Conservation (phyloP, 2,329 filamentous ascomycete species). For the Bipolaris cookei region DNA sequence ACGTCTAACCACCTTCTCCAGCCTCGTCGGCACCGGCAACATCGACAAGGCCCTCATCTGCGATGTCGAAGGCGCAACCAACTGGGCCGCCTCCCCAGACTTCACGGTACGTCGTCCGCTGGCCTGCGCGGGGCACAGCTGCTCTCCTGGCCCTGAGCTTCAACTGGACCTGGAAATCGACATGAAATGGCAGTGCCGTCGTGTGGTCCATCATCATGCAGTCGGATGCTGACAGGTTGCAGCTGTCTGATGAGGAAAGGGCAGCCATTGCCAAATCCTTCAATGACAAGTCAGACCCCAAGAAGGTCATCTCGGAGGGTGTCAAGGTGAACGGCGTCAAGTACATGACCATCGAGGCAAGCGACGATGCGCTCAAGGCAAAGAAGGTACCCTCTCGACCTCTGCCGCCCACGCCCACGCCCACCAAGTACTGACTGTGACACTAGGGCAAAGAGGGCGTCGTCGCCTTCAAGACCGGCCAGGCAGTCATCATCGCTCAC, state of each 20-base stretch:
- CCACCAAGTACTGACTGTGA: conserved; percentile 15
- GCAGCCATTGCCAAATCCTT: conserved; percentile 58
- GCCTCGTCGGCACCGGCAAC: conserved; percentile 53
- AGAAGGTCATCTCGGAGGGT: conserved; percentile 74
- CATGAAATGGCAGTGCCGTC: background rate
- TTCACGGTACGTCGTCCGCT: conserved; percentile 69
- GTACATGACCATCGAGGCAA: conserved; percentile 77
- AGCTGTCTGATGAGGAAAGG: conserved; percentile 63
- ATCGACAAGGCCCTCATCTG: conserved; percentile 60
- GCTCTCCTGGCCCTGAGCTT: background rate
- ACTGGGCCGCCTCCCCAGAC: conserved; percentile 85
- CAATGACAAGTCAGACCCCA: conserved; percentile 64
- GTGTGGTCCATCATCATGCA: background rate
- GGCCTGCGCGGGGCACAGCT: conserved; percentile 3
- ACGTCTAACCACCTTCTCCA: conserved; percentile 30
- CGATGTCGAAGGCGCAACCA: conserved; percentile 55
- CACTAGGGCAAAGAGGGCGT: conserved; percentile 78
- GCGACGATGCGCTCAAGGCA: conserved; percentile 80
- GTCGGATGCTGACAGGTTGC: conserved; percentile 20
- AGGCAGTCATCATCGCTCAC: conserved; percentile 88
- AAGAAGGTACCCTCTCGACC: conserved; percentile 70
- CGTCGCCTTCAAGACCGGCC: conserved; percentile 82
- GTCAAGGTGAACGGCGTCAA: conserved; percentile 77
- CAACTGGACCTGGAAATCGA: background rate
- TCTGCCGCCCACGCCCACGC: background rate